Percentiles rank a stretch among this genome's conserved stretches.
Evolutionary conservation across 768 basidiomycete species (phyloP).

Genomic region (Leucocoprinus sp.): DNA sequence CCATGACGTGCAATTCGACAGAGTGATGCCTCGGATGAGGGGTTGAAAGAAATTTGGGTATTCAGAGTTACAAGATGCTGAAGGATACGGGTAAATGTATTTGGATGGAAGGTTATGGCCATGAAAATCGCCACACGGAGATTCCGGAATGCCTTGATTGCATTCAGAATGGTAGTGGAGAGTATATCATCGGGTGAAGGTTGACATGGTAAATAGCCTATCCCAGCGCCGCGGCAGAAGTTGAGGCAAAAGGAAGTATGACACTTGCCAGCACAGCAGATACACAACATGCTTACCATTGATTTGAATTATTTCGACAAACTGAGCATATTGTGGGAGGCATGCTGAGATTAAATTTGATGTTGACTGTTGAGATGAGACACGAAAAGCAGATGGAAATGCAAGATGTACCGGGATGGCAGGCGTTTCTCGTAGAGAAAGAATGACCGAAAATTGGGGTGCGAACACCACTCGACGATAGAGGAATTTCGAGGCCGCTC

Average conservation of each 20-base stretch:
- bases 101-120: conserved; percentile 20
- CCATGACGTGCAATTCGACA: background rate
- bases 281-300: conserved; percentile 27
- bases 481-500: conserved; percentile 35
- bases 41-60: background rate
- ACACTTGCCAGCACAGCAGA: too few species aligned
- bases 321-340: conserved; percentile 28
- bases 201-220: conserved; percentile 12
- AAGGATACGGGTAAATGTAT: conserved; percentile 23
- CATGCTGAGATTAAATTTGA: conserved; percentile 33
- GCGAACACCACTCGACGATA: conserved; percentile 38
- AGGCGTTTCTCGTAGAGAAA: conserved; percentile 26
- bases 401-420: background rate
- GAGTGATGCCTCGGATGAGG: background rate
- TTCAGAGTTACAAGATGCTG: conserved; percentile 12
- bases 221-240: conserved; percentile 1
- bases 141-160: conserved; percentile 22
- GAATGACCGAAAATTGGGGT: conserved; percentile 22
- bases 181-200: conserved; percentile 17
- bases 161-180: conserved; percentile 17
- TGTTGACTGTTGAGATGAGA: conserved; percentile 18
- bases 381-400: background rate
- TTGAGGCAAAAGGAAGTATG: too few species aligned
- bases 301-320: conserved; percentile 37
- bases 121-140: conserved; percentile 23